These are phyloP conservation scores for Flaveria bidentis DNA, from an alignment of 129 eudicot species.

Conservation along the genomic window DNA sequence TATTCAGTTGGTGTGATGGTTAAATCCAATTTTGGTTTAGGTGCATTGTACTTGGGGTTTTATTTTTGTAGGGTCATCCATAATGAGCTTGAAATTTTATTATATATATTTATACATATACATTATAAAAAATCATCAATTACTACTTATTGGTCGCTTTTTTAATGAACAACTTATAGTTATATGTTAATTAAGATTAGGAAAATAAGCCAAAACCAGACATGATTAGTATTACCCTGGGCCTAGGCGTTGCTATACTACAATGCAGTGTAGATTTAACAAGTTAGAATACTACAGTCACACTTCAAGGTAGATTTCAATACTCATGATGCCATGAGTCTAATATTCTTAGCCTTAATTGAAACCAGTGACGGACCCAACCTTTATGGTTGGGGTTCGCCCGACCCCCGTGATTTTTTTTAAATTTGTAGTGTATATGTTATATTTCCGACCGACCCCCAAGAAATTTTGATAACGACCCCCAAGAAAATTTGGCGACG, in stretches of 20 bases:
- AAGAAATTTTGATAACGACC: too few relatives aligned
- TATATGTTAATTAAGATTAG: background rate
- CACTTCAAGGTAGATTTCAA: too few relatives aligned
- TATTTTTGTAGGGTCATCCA: conserved; percentile 32
- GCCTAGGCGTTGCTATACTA: background rate
- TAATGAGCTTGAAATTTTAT: conserved; percentile 15
- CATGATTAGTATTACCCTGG: background rate
- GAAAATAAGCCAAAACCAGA: conserved; percentile 10
- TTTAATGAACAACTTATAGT: background rate
- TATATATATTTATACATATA: background rate
- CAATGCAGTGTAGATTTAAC: background rate
- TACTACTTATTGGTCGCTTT: background rate
- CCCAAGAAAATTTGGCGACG: too few relatives aligned
- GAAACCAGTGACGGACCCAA: too few relatives aligned
- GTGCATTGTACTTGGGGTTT: conserved; percentile 41
- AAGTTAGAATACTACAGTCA: background rate
- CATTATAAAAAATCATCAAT: background rate
- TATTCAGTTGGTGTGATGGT: conserved; percentile 21
- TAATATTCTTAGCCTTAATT: too few relatives aligned
- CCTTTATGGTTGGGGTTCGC: too few relatives aligned
- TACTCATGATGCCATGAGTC: too few relatives aligned
- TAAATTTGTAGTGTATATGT: too few relatives aligned
- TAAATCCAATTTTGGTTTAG: conserved; percentile 22
- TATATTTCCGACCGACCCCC: too few relatives aligned
- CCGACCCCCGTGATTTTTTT: too few relatives aligned